phyloP scores from a whole-genome alignment of 1,139 yeast species.

The Candida anutae region DNA sequence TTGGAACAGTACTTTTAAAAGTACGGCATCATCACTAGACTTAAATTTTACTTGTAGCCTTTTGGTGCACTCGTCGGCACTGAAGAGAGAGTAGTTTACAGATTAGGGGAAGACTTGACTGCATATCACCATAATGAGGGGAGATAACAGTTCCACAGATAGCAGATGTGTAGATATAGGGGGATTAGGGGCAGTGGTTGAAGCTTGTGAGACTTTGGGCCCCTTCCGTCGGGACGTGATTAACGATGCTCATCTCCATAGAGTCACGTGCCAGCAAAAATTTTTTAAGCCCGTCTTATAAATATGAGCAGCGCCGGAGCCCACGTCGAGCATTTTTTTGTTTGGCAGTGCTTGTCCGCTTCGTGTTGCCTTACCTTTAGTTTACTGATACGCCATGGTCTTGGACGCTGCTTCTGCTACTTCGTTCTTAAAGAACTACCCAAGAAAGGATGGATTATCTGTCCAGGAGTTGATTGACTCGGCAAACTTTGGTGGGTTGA shows the following conservation, averaged over 20 bases:
- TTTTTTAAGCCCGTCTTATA: neutral
- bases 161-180: too few relatives aligned
- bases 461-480: slow-evolving; percentile 86
- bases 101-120: too few relatives aligned
- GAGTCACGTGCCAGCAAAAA: too few relatives aligned
- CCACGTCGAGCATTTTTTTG: slow-evolving; percentile 18
- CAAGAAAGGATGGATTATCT: slow-evolving; percentile 77
- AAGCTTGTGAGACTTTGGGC: too few relatives aligned
- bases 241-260: too few relatives aligned
- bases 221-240: too few relatives aligned
- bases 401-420: slow-evolving; percentile 61
- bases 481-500: slow-evolving; percentile 84
- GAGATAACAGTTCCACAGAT: too few relatives aligned
- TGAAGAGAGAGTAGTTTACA: too few relatives aligned
- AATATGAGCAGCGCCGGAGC: neutral
- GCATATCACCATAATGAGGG: too few relatives aligned
- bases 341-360: slow-evolving; percentile 41
- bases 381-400: slow-evolving; percentile 18
- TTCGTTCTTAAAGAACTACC: slow-evolving; percentile 56
- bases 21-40: neutral
- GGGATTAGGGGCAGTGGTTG: too few relatives aligned
- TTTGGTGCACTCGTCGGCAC: neutral
- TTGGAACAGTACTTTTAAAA: too few relatives aligned
- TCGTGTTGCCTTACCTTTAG: too few relatives aligned
- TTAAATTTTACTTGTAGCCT: neutral